Evolutionary conservation across 768 basidiomycete genomes (phyloP), one percentile per base, ranked within the genome.

Genomic region (Lentinula boryana): DNA sequence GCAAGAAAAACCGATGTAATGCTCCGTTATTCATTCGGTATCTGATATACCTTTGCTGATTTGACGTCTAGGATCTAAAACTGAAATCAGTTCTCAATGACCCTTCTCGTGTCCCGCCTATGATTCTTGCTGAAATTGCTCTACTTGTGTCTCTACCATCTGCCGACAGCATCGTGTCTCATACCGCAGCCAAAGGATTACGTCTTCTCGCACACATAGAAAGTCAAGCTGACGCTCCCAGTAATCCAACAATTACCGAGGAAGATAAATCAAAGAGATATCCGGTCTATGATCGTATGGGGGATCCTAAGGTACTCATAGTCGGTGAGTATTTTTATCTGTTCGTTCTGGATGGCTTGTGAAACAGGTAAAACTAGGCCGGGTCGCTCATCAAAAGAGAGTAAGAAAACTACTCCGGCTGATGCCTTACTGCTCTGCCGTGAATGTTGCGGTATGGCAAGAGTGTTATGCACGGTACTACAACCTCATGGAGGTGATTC

Each of bases 401-500:
- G 81, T 91, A 32, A 80, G 93, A 15, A 88, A 85, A 70, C 74
- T 91, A 27, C 70, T 93, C 55, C 82, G 89, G 5, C 68, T 83
- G 57, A 78, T 91, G 50, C 79, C 84, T 1, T 82, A 81, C 32
- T 84, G 88, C 13, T 81, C 82, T 33, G 81, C 85, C 1, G 80
- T 84, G n/a, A 84, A 91, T 56, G 75, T 89, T 21, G 89, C 88
- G 0, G 87, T 91, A 2, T 95, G 92, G 92, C 79, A 87, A 63
- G 92, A 94, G 67, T 87, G 84, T 62, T 93, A 87, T 69, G 86
- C 81, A 75, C 78, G 90, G 52, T 93, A 91, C 90, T 77, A 79
- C 31, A 72, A 76, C 5, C 71, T 93, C 48, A 83, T 83, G 13
- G 88, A 89, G 67, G 74, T 80, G 53, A 74, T 88, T 49, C 78